Conservation (phyloP, 352 stramenopile genomes). For the Globisporangium splendens region DNA sequence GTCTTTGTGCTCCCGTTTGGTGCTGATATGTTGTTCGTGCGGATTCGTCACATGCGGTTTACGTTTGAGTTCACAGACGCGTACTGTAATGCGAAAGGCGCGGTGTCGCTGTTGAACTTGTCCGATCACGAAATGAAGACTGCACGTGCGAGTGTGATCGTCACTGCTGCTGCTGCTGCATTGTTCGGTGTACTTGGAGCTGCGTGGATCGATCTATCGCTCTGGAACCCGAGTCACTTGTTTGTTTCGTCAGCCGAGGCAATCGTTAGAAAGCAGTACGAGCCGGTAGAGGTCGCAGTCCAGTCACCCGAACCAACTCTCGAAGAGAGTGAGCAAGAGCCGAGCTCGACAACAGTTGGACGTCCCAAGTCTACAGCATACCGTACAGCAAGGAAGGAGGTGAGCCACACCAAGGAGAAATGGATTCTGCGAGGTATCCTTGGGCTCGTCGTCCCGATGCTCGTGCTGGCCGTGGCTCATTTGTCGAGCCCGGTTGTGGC, state of each 20-base stretch:
- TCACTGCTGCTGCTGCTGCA: conserved; percentile 14
- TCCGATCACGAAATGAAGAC: conserved; percentile 23
- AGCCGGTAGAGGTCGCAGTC: not conserved
- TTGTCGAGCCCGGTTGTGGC: conserved; percentile 22
- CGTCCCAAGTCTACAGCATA: not conserved
- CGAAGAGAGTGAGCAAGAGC: not conserved
- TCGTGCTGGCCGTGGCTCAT: conserved; percentile 17
- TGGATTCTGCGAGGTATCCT: conserved; percentile 7
- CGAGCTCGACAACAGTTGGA: not conserved
- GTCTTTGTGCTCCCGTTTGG: conserved; percentile 22
- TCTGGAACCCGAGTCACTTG: conserved; percentile 21
- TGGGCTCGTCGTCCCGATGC: conserved; percentile 15
- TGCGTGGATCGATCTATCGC: conserved; percentile 23
- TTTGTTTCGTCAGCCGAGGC: conserved; percentile 3
- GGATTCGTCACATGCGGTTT: conserved; percentile 32
- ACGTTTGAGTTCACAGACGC: conserved; percentile 41
- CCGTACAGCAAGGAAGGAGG: not conserved
- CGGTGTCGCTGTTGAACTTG: conserved; percentile 23
- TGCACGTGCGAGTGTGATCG: conserved; percentile 15
- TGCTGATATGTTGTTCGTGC: conserved; percentile 35
- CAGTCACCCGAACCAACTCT: not conserved
- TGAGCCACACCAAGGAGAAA: conserved; percentile 1
- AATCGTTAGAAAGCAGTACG: not conserved
- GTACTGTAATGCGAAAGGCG: conserved; percentile 33
- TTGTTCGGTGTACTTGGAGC: conserved; percentile 17